phyloP scores from a whole-genome alignment of 1,139 yeast genomes.

The Sugiyamaella neomexicana region DNA sequence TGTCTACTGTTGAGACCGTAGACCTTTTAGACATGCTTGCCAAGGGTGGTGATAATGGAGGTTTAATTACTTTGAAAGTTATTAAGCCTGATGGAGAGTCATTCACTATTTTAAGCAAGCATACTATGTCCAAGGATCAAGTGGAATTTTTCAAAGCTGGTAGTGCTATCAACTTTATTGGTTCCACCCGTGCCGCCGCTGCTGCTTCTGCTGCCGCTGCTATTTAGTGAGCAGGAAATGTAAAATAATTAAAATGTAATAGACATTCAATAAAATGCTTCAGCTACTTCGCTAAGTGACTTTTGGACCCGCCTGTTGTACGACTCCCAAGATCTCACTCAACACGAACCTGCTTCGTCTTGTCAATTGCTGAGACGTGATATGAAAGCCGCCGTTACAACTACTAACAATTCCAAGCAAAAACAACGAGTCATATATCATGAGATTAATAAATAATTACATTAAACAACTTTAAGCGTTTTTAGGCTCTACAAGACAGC shows the following conservation, averaged over 20 bases:
- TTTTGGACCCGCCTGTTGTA: too few relatives aligned
- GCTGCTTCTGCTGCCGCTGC: background rate
- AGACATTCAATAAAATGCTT: too few relatives aligned
- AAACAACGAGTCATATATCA: background rate
- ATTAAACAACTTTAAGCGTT: conserved; percentile 11
- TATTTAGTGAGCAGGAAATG: background rate
- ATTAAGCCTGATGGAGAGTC: conserved; percentile 73
- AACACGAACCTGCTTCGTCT: too few relatives aligned
- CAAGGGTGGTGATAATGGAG: conserved; percentile 86
- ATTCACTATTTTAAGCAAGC: conserved; percentile 74
- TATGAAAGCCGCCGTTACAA: too few relatives aligned
- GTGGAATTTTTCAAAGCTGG: conserved; percentile 96
- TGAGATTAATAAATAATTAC: conserved; percentile 9
- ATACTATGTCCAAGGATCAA: conserved; percentile 96
- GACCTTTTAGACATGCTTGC: conserved; percentile 76
- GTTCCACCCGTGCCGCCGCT: conserved; percentile 38
- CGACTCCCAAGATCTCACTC: too few relatives aligned
- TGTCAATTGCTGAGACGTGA: too few relatives aligned
- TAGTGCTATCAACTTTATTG: conserved; percentile 91
- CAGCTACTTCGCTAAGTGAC: too few relatives aligned
- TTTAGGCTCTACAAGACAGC: conserved; percentile 41
- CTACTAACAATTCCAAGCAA: too few relatives aligned
- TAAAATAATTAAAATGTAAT: too few relatives aligned
- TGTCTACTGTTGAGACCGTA: conserved; percentile 77
- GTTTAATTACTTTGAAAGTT: conserved; percentile 65